phyloP scores from a whole-genome alignment of 495 filamentous ascomycete species.

The Choiromyces venosus region DNA sequence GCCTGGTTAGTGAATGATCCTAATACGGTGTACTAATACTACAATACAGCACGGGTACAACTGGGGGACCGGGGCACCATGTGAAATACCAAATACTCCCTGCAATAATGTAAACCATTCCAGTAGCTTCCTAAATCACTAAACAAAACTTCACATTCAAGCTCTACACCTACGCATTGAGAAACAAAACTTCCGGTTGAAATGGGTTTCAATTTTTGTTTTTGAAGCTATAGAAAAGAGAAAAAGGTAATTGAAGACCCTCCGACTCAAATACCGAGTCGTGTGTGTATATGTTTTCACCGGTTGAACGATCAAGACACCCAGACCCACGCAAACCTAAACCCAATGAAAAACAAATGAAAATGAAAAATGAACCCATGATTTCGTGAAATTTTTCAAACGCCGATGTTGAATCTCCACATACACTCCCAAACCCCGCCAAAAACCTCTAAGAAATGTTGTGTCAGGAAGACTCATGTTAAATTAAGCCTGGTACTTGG shows the following conservation, averaged over 20 bases:
- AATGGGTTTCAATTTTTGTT: constrained; percentile 25
- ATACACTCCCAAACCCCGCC: constrained; percentile 13
- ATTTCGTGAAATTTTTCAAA: constrained; percentile 34
- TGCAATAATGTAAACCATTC: background rate
- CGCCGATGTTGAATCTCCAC: constrained; percentile 60
- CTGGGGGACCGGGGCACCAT: background rate
- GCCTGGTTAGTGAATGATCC: background rate
- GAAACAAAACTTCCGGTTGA: constrained; percentile 10
- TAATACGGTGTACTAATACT: background rate
- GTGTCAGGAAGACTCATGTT: constrained; percentile 36
- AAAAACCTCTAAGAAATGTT: constrained; percentile 23
- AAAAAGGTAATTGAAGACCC: constrained; percentile 15
- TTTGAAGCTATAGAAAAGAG: background rate
- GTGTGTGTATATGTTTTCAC: constrained; percentile 21
- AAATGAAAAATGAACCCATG: constrained; percentile 22
- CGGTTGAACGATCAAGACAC: constrained; percentile 40
- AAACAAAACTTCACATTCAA: background rate
- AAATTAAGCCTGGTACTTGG: constrained; percentile 60
- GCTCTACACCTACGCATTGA: background rate
- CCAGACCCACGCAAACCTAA: constrained; percentile 16
- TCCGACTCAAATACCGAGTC: constrained; percentile 8
- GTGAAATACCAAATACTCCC: background rate
- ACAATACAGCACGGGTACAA: background rate
- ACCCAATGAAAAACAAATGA: constrained; percentile 26
- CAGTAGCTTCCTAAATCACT: background rate